These are phyloP conservation scores for Lomentospora prolificans DNA, from an alignment of 2,329 filamentous ascomycete species.

Conservation along the genomic window DNA sequence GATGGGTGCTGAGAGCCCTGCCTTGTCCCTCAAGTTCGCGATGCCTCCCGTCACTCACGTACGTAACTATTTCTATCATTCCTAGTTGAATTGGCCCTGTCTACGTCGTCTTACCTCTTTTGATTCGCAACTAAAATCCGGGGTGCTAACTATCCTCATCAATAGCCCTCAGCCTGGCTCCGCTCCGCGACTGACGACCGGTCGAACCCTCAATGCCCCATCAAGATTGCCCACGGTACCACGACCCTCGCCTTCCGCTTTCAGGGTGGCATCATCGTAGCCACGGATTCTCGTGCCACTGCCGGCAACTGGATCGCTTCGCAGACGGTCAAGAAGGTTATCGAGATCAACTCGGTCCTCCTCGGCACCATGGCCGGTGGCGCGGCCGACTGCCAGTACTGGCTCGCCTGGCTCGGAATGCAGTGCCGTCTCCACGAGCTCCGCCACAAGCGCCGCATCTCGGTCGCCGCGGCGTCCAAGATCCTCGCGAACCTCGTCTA, in stretches of 20 bases:
- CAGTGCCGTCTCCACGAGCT: conserved; percentile 99
- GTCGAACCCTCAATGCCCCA: conserved; percentile 91
- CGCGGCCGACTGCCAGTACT: conserved; percentile 99
- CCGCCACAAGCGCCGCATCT: conserved; percentile 97
- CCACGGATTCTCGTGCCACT: conserved; percentile 93
- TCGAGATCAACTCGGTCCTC: conserved; percentile 91
- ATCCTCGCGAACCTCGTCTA: conserved; percentile 98
- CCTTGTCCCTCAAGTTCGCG: conserved; percentile 84
- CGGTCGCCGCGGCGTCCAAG: conserved; percentile 92
- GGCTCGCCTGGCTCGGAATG: conserved; percentile 97
- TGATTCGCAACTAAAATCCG: background rate
- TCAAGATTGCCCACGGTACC: conserved; percentile 98
- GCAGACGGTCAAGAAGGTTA: conserved; percentile 99
- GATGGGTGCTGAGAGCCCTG: conserved; percentile 48
- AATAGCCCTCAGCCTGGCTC: conserved; percentile 82
- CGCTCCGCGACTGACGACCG: conserved; percentile 95
- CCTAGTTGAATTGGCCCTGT: background rate
- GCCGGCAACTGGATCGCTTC: conserved; percentile 99
- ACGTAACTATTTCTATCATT: conserved; percentile 24
- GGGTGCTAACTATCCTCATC: background rate
- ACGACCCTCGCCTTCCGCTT: conserved; percentile 97
- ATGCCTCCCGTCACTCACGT: conserved; percentile 89
- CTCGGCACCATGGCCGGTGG: conserved; percentile 97
- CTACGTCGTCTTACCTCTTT: background rate
- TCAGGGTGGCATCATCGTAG: conserved; percentile 96